Evolutionary conservation across 768 basidiomycete genomes (phyloP), one percentile per base, ranked within the genome.

Genomic region (Xerocomus potaroensis): DNA sequence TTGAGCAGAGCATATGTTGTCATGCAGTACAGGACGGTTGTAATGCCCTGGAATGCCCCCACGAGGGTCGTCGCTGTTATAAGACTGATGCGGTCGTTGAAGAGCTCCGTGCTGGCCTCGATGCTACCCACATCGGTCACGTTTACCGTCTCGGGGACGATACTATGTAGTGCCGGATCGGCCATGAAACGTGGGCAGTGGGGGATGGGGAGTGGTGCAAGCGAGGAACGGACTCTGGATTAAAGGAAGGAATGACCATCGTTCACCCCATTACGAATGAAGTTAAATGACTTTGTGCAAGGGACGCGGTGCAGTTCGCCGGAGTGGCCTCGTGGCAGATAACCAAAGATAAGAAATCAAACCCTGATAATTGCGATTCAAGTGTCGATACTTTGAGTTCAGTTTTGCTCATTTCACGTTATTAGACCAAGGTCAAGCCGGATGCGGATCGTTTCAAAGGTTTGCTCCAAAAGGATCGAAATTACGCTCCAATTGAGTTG

Each of bases 251-350:
- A 26, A 34, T 26, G 40, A 48, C 27, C 18, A 11, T 44, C n/a
- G 42, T 10, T 24, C 14, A n/a, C n/a, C 8, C 26, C 33, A 45
- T 63, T 61, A 49, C 53, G 49, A 58, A 51, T 27, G 35, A 45
- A 14, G 5, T 24, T 39, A 63, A 53, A 61, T 61, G 61, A 55
- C 26, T 58, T 58, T 61, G 61, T 21, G 56, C 37, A 55, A 58
- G 39, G 23, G 24, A 11, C 38, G 37, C 15, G 10, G 2, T 24
- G 15, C 37, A 23, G 38, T 24, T 18, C 7, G 10, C n/a, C 9
- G n/a, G 23, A 15, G 23, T 24, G 23, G 15, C 26, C 9, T 11
- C 5, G 38, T n/a, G 38, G 8, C 38, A 26, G 38, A 16, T 24
- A 16, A 7, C 35, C 21, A 33, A 39, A 34, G 5, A 37, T 32